Evolutionary conservation across 1,284 basidiomycete genomes (phyloP), one percentile per base, ranked within the genome.

Genomic region (Microbotryum violaceum): DNA sequence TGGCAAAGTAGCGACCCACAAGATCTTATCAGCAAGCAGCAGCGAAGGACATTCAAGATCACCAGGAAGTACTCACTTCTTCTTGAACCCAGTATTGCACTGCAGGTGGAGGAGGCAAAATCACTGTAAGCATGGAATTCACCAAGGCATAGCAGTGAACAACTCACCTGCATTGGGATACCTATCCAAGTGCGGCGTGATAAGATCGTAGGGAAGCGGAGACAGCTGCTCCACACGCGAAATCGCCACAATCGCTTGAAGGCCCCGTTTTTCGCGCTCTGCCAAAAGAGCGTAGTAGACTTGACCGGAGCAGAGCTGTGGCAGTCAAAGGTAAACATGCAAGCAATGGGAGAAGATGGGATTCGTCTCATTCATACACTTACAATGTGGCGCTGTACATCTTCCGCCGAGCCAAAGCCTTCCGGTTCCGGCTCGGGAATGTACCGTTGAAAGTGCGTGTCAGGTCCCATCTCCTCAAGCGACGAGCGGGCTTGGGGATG

Each of bases 191-290:
- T 93, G 67, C 8, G 70, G 70, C 37, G 66, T 69, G 56, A 74
- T 67, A 42, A 68, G 45, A 72, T 97, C 92, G 75, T 97, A 97
- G 54, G 96, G 93, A 82, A 98, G 88, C 1, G 94, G 96, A 48
- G 89, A 91, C 60, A 97, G 73, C 78, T 98, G 94, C 77, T 99
- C 96, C 54, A 98, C 76, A 60, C 96, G 82, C 71, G 89, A 92
- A 73, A 98, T 97, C 42, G 87, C 94, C 63, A 97, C 82, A 53
- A 68, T 57, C 73, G 98, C 87, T 71, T 89, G 89, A 79, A 93
- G 87, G 42, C 88, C 88, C 64, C 84, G 85, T 52, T 88, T 87
- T 75, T 93, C 89, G 66, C 92, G 87, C 73, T 91, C 91, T 74
- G 90, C 85, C 44, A 94, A 75, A 52, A 98, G 83, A 45, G 88